These are phyloP conservation scores for Adiantum capillusveneris DNA, from an alignment of 75 land plant genomes.

Conservation along the genomic window DNA sequence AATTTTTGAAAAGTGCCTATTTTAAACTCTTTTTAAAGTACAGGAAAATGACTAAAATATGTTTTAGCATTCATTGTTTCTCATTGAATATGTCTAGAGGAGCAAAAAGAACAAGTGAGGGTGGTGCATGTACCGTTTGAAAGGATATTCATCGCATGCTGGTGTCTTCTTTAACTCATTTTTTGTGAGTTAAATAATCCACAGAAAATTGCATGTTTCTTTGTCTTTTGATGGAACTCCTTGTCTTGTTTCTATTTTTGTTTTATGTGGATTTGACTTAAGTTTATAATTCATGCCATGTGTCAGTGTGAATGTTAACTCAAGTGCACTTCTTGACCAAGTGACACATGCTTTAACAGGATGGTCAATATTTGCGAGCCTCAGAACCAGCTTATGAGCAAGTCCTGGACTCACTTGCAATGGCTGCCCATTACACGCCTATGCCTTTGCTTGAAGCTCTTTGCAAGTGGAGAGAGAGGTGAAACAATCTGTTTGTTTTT, in stretches of 20 bases:
- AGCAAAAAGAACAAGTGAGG: too few relatives aligned
- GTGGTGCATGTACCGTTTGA: too few relatives aligned
- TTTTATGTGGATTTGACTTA: neutral
- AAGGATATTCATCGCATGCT: too few relatives aligned
- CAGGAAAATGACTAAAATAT: too few relatives aligned
- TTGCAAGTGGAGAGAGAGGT: slow-evolving; percentile 95
- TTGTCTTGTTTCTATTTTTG: neutral
- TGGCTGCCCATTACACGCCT: slow-evolving; percentile 97
- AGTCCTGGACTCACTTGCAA: slow-evolving; percentile 93
- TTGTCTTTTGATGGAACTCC: neutral
- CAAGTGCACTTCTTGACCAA: neutral
- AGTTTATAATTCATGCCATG: neutral
- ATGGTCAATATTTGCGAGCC: slow-evolving; percentile 95
- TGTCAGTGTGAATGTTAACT: neutral
- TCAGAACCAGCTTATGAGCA: slow-evolving; percentile 99
- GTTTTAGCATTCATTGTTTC: too few relatives aligned
- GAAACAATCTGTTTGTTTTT: too few relatives aligned
- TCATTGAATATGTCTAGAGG: too few relatives aligned
- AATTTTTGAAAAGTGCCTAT: too few relatives aligned
- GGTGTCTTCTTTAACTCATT: too few relatives aligned
- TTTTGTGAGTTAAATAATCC: too few relatives aligned
- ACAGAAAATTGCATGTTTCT: neutral
- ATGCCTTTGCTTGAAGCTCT: slow-evolving; percentile 95
- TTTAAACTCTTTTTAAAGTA: too few relatives aligned
- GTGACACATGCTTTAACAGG: slow-evolving; percentile 44